These are phyloP conservation scores for Myriosclerotinia scirpicola DNA, from an alignment of 2,329 filamentous ascomycete genomes.

Conservation along the genomic window DNA sequence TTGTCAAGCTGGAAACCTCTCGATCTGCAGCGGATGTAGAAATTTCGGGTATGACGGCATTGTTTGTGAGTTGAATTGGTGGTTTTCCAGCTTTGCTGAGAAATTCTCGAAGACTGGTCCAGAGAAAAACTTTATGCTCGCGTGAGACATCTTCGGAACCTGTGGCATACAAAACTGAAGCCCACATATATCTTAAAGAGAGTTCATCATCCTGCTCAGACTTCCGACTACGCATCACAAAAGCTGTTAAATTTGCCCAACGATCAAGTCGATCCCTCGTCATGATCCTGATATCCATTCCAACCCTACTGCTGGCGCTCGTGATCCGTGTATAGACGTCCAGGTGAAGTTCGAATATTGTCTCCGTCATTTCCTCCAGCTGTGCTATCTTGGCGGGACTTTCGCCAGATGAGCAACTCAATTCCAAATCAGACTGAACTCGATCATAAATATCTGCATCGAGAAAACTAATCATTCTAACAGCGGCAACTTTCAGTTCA, in stretches of 20 bases:
- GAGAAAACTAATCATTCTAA: slow-evolving; percentile 51
- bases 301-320: slow-evolving; percentile 57
- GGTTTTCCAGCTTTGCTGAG: slow-evolving; percentile 50
- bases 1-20: slow-evolving; percentile 88
- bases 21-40: slow-evolving; percentile 81
- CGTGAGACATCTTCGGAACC: slow-evolving; percentile 55
- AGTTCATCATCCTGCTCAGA: slow-evolving; percentile 44
- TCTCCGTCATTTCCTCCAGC: slow-evolving; percentile 54
- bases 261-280: slow-evolving; percentile 60
- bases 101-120: slow-evolving; percentile 60
- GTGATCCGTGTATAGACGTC: slow-evolving; percentile 65
- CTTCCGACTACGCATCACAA: slow-evolving; percentile 45
- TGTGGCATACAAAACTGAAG: slow-evolving; percentile 61
- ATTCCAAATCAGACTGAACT: slow-evolving; percentile 47
- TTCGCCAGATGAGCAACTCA: slow-evolving; percentile 21
- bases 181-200: slow-evolving; percentile 63
- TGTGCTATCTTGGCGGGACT: slow-evolving; percentile 41
- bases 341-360: slow-evolving; percentile 65
- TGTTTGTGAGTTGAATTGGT: slow-evolving; percentile 72
- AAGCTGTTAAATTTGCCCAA: slow-evolving; percentile 59
- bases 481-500: slow-evolving; percentile 54
- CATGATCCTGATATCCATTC: slow-evolving; percentile 49
- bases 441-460: slow-evolving; percentile 54
- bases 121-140: slow-evolving; percentile 60
- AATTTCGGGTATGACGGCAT: slow-evolving; percentile 82